These are phyloP conservation scores for Cercospora nicotianae DNA, from an alignment of 2,329 filamentous ascomycete genomes.

Conservation along the genomic window DNA sequence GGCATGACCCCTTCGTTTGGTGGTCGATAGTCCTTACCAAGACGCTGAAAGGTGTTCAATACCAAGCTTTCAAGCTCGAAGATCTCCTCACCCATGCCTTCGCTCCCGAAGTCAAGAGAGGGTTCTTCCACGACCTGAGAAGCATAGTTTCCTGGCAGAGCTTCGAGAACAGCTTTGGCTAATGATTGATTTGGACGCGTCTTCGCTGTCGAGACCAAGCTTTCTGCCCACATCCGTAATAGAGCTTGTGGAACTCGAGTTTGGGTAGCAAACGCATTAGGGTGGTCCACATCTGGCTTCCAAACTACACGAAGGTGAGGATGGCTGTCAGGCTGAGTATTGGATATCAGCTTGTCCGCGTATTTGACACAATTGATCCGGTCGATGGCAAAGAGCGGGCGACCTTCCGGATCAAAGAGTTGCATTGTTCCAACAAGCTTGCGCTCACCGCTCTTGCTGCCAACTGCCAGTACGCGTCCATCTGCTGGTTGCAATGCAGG, in stretches of 20 bases:
- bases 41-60: not conserved
- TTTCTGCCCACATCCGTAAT: not conserved
- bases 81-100: not conserved
- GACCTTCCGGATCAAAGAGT: not conserved
- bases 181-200: not conserved
- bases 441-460: not conserved
- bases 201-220: not conserved
- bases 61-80: not conserved
- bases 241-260: not conserved
- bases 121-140: not conserved
- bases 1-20: not conserved
- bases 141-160: not conserved
- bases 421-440: not conserved
- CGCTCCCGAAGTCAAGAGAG: not conserved
- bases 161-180: not conserved
- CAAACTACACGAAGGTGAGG: not conserved
- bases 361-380: not conserved
- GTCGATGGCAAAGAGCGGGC: not conserved
- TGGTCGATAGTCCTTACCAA: not conserved
- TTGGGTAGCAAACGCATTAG: not conserved
- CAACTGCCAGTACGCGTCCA: not conserved
- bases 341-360: not conserved
- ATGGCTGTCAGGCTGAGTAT: not conserved
- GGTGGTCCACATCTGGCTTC: not conserved
- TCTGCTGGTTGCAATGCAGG: not conserved